phyloP scores from a whole-genome alignment of 1,284 basidiomycete species.

The Schizopora paradoxa region DNA sequence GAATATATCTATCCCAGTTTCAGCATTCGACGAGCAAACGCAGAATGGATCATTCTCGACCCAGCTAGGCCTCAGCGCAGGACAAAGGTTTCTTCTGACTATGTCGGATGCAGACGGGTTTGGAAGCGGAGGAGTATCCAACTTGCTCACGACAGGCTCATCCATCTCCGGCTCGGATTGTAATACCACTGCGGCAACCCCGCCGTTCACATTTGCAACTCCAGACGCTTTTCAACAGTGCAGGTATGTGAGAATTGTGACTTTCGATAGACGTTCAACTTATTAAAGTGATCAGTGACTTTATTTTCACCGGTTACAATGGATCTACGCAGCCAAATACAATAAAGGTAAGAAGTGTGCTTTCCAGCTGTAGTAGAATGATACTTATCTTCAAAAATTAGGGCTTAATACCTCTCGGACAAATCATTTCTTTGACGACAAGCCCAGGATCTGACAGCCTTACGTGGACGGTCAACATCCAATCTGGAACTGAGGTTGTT shows the following conservation, averaged over 20 bases:
- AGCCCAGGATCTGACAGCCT: slow-evolving; percentile 39
- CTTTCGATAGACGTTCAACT: slow-evolving; percentile 6
- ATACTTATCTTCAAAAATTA: slow-evolving; percentile 22
- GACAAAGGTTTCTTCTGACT: slow-evolving; percentile 44
- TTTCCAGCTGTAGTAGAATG: background rate
- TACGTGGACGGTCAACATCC: slow-evolving; percentile 53
- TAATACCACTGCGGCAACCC: slow-evolving; percentile 42
- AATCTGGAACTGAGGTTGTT: slow-evolving; percentile 53
- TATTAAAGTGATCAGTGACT: slow-evolving; percentile 43
- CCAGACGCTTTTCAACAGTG: slow-evolving; percentile 58
- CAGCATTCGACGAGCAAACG: slow-evolving; percentile 40
- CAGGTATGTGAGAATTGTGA: slow-evolving; percentile 44
- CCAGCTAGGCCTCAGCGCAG: slow-evolving; percentile 38
- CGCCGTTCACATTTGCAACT: slow-evolving; percentile 45
- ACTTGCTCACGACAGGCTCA: slow-evolving; percentile 44
- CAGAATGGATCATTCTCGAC: slow-evolving; percentile 49
- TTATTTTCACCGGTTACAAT: slow-evolving; percentile 44
- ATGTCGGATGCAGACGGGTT: slow-evolving; percentile 73
- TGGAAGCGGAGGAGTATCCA: slow-evolving; percentile 55
- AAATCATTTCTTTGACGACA: slow-evolving; percentile 42
- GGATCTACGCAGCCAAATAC: slow-evolving; percentile 54
- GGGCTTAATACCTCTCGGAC: slow-evolving; percentile 65
- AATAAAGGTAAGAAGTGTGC: slow-evolving; percentile 41
- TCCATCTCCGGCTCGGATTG: slow-evolving; percentile 45
- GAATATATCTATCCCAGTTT: slow-evolving; percentile 52